phyloP scores from a whole-genome alignment of 352 stramenopile species.

The Thalassiosira livingstoniorum region DNA sequence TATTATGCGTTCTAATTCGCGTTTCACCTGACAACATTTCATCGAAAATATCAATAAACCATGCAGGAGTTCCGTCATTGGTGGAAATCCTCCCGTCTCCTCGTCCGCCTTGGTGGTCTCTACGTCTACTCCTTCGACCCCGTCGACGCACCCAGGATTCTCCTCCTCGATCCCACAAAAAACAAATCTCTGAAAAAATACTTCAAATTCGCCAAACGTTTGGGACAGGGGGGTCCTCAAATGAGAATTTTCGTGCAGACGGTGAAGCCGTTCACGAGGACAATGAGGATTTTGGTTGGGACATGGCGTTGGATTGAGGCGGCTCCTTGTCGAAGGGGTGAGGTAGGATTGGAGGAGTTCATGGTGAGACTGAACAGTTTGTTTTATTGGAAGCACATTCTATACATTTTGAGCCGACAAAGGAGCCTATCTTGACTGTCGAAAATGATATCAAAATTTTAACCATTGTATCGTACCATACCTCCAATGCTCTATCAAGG shows the following conservation, averaged over 20 bases:
- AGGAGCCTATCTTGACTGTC: too few species aligned
- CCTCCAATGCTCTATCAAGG: slow-evolving; percentile 12
- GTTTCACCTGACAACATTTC: neutral
- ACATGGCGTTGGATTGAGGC: slow-evolving; percentile 70
- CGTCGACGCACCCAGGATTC: slow-evolving; percentile 41
- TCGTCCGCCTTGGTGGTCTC: slow-evolving; percentile 65
- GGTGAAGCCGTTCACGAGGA: slow-evolving; percentile 75
- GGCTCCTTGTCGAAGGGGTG: slow-evolving; percentile 48
- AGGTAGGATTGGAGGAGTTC: slow-evolving; percentile 72
- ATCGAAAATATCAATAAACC: neutral
- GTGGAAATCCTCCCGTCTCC: slow-evolving; percentile 80
- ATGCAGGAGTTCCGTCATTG: slow-evolving; percentile 76
- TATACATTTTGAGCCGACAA: too few species aligned
- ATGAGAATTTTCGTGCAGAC: slow-evolving; percentile 68
- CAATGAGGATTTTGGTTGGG: slow-evolving; percentile 70
- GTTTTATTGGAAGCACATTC: too few species aligned
- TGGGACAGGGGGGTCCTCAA: slow-evolving; percentile 67
- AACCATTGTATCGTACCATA: neutral
- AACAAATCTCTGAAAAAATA: slow-evolving; percentile 61
- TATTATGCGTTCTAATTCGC: neutral
- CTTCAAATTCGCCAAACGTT: slow-evolving; percentile 68
- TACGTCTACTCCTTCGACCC: slow-evolving; percentile 64
- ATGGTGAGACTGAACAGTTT: slow-evolving; percentile 52
- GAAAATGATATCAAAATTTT: too few species aligned
- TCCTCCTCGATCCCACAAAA: slow-evolving; percentile 57